Conservation (phyloP, 2,329 filamentous ascomycete species). For the Monilinia polystroma region DNA sequence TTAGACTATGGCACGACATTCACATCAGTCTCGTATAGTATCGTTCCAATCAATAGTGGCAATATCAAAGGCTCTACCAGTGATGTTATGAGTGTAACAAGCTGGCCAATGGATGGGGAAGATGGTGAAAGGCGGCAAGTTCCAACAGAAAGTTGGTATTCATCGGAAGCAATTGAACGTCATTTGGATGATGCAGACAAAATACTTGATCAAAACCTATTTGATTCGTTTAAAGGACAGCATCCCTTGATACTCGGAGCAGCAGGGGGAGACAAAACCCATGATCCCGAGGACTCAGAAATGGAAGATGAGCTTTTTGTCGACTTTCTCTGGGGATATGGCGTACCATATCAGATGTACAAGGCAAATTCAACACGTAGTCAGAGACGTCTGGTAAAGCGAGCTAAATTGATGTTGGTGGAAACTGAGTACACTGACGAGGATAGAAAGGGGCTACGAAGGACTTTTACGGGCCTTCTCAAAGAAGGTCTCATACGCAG, state of each 20-base stretch:
- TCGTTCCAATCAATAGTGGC: conserved; percentile 6
- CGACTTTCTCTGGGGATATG: conserved; percentile 28
- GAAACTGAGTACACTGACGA: conserved; percentile 22
- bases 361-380: conserved; percentile 13
- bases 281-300: conserved; percentile 6
- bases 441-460: conserved; percentile 24
- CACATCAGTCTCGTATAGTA: conserved; percentile 28
- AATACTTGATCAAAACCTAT: conserved; percentile 16
- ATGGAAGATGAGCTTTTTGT: conserved; percentile 15
- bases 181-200: background rate
- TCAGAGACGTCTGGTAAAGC: conserved; percentile 20
- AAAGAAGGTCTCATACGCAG: conserved; percentile 25
- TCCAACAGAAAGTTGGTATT: conserved; percentile 33
- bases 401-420: conserved; percentile 29
- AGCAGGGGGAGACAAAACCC: background rate
- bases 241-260: conserved; percentile 6
- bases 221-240: conserved; percentile 11
- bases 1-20: conserved; percentile 29
- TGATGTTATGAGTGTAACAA: conserved; percentile 26
- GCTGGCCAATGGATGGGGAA: conserved; percentile 28
- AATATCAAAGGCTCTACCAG: conserved; percentile 18
- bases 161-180: conserved; percentile 14
- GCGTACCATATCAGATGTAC: conserved; percentile 21
- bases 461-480: conserved; percentile 20
- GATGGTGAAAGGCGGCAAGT: conserved; percentile 25